These are phyloP conservation scores for Penicillium steckii DNA, from an alignment of 495 filamentous ascomycete genomes.

Conservation along the genomic window DNA sequence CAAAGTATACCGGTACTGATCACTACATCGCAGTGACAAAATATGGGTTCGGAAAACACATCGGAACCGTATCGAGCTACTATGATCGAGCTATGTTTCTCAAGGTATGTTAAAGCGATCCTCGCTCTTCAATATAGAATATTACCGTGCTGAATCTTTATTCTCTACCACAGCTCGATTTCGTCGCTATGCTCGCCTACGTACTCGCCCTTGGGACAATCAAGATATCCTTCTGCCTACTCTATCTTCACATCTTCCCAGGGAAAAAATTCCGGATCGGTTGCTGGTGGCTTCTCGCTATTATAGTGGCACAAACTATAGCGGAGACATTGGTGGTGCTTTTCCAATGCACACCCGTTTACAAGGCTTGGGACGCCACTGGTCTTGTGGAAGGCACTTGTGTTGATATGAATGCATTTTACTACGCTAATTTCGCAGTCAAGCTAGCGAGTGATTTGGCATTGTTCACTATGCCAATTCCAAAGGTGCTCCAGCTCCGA, in stretches of 20 bases:
- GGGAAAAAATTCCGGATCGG: constrained; percentile 16
- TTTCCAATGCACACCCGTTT: constrained; percentile 22
- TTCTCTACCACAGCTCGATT: constrained; percentile 15
- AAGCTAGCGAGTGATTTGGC: constrained; percentile 32
- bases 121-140: too few species aligned
- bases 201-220: constrained; percentile 19
- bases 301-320: constrained; percentile 14
- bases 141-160: too few species aligned
- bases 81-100: constrained; percentile 15
- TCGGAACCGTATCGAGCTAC: constrained; percentile 8
- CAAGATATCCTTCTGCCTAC: constrained; percentile 24
- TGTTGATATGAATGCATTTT: constrained; percentile 13
- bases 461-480: constrained; percentile 33
- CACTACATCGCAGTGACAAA: constrained; percentile 17
- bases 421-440: constrained; percentile 21
- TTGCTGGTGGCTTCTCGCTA: constrained; percentile 12
- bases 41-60: constrained; percentile 25
- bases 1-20: too few species aligned
- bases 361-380: constrained; percentile 24
- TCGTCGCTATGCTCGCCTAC: constrained; percentile 20
- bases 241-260: constrained; percentile 12
- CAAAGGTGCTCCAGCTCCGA: constrained; percentile 25
- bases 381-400: constrained; percentile 12
- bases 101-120: constrained; percentile 8
- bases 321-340: constrained; percentile 18